Evolutionary conservation across 148 eudicot genomes (phyloP).

Genomic region (Rhododendron ferrugineum): DNA sequence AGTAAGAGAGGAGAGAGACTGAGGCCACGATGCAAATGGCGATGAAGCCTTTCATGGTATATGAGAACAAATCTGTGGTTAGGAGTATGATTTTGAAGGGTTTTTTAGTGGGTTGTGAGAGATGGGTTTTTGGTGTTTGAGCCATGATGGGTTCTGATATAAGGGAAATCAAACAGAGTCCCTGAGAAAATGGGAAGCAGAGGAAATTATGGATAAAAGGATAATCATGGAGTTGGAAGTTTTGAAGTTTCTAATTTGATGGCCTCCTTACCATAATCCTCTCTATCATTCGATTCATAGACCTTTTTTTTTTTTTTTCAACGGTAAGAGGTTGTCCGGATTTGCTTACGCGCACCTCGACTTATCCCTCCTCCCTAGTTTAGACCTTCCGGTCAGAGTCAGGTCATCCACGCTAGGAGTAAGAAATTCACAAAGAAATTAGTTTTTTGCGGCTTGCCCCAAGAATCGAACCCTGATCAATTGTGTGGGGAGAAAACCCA

Average conservation of each 20-base stretch:
- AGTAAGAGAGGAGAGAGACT: conserved; percentile 16
- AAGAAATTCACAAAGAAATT: no score
- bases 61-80: neutral
- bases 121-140: neutral
- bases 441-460: no score
- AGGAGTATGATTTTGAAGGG: conserved; percentile 14
- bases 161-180: neutral
- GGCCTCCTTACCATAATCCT: neutral
- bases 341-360: no score
- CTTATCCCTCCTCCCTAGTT: no score
- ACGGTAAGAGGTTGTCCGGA: no score
- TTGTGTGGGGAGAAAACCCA: no score
- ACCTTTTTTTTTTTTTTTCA: no score
- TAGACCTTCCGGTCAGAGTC: no score
- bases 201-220: neutral
- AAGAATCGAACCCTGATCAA: no score
- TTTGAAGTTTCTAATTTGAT: neutral
- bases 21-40: conserved; percentile 20
- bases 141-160: neutral
- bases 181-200: neutral
- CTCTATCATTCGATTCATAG: neutral
- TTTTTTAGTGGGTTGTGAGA: conserved; percentile 22
- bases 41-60: conserved; percentile 21
- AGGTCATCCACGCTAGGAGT: no score
- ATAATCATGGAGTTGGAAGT: neutral